Conservation (phyloP, 805 yeast species). For the Suhomyces kilbournensis region DNA sequence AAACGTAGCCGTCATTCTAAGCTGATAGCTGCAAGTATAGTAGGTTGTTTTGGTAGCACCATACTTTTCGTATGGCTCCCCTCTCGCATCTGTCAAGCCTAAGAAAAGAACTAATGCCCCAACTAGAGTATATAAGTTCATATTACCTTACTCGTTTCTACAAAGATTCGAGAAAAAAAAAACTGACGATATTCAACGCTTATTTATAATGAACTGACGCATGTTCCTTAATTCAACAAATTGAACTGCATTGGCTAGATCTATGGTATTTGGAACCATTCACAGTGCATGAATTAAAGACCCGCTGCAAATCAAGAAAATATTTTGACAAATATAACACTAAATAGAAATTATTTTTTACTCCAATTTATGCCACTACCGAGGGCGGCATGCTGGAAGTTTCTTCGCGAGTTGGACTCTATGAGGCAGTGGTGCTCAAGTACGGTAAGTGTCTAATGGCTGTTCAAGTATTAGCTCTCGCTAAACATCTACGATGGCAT, state of each 20-base stretch:
- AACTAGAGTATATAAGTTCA: neutral
- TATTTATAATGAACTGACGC: neutral
- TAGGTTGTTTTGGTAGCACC: neutral
- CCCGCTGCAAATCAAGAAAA: neutral
- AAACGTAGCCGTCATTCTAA: constrained; percentile 7
- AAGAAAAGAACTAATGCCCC: neutral
- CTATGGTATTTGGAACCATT: neutral
- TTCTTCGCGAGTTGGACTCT: neutral
- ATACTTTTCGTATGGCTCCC: neutral
- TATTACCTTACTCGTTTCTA: neutral
- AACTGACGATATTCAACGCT: neutral
- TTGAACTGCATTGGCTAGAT: neutral
- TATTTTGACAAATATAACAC: neutral
- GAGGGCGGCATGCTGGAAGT: too few relatives aligned
- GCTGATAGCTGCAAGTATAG: constrained; percentile 9
- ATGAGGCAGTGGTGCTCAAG: neutral
- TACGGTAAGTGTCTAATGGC: neutral
- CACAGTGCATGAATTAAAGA: neutral
- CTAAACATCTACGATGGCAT: neutral
- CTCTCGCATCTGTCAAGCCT: neutral
- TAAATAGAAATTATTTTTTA: neutral
- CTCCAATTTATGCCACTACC: neutral
- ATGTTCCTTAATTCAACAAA: neutral
- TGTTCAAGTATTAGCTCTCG: neutral
- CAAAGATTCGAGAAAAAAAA: neutral